Base-by-base conservation (phyloP, 73 alveolate species). In the Urostyla sp. region DNA sequence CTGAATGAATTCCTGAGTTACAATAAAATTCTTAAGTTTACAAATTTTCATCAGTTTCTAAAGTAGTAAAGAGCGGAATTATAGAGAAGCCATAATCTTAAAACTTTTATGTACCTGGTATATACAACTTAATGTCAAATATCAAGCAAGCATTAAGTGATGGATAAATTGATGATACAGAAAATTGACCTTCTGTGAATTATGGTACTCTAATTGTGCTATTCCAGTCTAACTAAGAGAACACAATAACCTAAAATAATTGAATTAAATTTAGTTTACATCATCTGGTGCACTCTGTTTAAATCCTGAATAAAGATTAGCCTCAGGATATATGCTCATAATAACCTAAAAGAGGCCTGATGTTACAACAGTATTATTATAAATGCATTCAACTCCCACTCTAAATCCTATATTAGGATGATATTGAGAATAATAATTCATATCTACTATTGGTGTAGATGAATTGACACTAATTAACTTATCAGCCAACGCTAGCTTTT, bases 331-430 rank as follows among this genome's bases (percentile, higher is more conserved):
- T 3, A 74, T 49, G n/a, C 85, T 32, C 72, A 60, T 60, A 15
- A 75, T 53, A 21, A 75, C 79, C 8, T 50, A 52, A 49, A 73
- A 75, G 88, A 43, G 60, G 24, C 75, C 72, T 7, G 69, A 4
- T n/a, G 7, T 91, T 94, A 10, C 90, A n/a, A n/a, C 51, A 51
- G 91, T 94, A 35, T 55, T 74, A 59, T 94, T 91, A 56, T 91
- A 95, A 54, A 94, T 50, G 13, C 88, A 75, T 28, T 88, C 95
- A 31, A 88, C 83, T n/a, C 94, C 95, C 23, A 87, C 80, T 76
- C 92, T 83, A 44, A 91, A 63, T 0, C 97, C 97, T 4, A 91
- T 54, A 38, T 80, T 60, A 0, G 88, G 58, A 45, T 78, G 60
- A 37, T 91, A 91, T 54, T 75, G 72, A 21, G 94, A 63, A 79